These are phyloP conservation scores for Populus euphratica DNA, from an alignment of 345 rosid species.

Conservation along the genomic window DNA sequence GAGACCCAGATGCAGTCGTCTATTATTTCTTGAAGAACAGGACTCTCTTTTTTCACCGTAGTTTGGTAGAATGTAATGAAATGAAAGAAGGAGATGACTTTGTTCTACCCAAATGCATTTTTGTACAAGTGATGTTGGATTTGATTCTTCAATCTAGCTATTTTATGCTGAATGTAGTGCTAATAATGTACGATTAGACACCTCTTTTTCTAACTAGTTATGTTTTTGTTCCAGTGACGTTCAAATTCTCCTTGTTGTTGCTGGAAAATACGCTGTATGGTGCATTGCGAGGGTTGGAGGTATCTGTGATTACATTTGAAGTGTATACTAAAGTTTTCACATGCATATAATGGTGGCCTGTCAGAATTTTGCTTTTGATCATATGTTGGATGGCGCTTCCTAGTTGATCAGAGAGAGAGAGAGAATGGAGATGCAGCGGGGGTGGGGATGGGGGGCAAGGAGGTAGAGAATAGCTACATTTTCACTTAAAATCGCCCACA, in stretches of 20 bases:
- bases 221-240: background rate
- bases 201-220: background rate
- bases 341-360: background rate
- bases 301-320: constrained; percentile 22
- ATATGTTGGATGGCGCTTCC: background rate
- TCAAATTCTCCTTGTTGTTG: constrained; percentile 16
- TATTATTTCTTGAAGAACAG: background rate
- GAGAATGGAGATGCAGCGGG: background rate
- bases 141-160: background rate
- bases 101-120: background rate
- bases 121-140: background rate
- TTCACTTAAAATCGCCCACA: background rate
- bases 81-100: background rate
- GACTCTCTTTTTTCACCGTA: background rate
- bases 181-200: background rate
- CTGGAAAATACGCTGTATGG: constrained; percentile 90
- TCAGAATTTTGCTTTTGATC: background rate
- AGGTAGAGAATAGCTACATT: background rate
- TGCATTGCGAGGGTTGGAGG: constrained; percentile 93
- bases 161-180: background rate
- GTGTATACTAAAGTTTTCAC: background rate
- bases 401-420: background rate
- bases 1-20: background rate
- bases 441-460: no score
- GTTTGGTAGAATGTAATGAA: background rate